Base-by-base conservation (phyloP, 2,329 filamentous ascomycete species). In the Alternaria arborescens region DNA sequence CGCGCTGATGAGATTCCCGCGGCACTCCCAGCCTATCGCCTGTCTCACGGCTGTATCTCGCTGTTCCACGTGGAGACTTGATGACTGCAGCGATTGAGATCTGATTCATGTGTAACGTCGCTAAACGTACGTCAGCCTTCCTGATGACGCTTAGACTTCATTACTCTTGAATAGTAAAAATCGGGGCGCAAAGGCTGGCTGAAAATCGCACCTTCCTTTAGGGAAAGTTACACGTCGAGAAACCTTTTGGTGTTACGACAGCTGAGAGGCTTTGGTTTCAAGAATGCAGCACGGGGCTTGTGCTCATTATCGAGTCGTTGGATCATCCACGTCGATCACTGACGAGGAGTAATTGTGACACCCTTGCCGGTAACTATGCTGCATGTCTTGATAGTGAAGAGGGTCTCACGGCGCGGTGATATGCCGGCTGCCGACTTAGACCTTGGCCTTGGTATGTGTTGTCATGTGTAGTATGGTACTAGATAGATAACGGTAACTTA, bases 81-180 rank as follows among this genome's bases (percentile, higher is more conserved):
- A 52, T 51, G 50, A 54, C 51, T 11, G 52, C 47, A 26, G 28
- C 26, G n/a, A 16, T 38, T 43, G 41, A 36, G 36, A 48, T 26
- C 55, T 36, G 48, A 32, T 46, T 43, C 24, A 22, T 55, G 60
- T 60, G 55, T 55, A 55, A 62, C 55, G 18, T 52, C 50, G 55
- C 53, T 54, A 51, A 42, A 52, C 52, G 32, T 24, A 56, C 38
- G n/a, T 28, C 26, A 41, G 28, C 26, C 42, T 57, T 52, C 32
- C n/a, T 64, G n/a, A 67, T 66, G 66, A 67, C 60, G 56, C 52
- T 38, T 63, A 59, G 44, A 63, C 20, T 58, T 44, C 26, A 50
- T 41, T 22, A 11, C 24, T 36, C 42, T 38, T 18, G 34, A 7
- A n/a, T 28, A 16, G 47, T 52, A 38, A 12, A 48, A n/a, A 34